Conservation (phyloP, 1,284 basidiomycete genomes). For the Heliocybe sulcata region DNA sequence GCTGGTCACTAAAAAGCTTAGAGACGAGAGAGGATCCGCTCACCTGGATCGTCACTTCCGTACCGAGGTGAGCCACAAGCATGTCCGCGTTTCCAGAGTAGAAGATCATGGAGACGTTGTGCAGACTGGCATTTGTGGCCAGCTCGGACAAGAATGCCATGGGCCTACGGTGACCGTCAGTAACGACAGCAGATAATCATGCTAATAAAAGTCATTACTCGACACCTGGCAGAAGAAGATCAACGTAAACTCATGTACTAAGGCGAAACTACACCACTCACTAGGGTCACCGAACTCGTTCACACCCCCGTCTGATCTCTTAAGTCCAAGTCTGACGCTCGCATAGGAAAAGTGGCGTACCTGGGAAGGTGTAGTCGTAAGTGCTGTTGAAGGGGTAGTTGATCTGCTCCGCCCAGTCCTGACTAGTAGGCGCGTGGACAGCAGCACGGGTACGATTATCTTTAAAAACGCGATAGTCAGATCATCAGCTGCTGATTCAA, state of each 20-base stretch:
- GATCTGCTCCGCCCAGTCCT: slow-evolving; percentile 42
- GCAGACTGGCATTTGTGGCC: slow-evolving; percentile 18
- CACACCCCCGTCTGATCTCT: not conserved
- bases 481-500: not conserved
- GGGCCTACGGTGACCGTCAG: slow-evolving; percentile 12
- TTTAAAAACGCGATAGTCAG: slow-evolving; percentile 14
- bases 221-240: not conserved
- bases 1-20: not conserved
- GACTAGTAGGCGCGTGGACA: slow-evolving; percentile 56
- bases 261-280: too few species aligned
- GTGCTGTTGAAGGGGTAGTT: slow-evolving; percentile 40
- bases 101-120: slow-evolving; percentile 20
- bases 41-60: slow-evolving; percentile 19
- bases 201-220: not conserved
- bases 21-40: not conserved
- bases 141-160: slow-evolving; percentile 23
- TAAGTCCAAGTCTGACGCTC: not conserved
- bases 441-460: slow-evolving; percentile 45
- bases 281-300: slow-evolving; percentile 5
- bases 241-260: not conserved
- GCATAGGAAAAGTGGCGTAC: not conserved
- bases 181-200: not conserved
- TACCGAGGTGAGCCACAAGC: slow-evolving; percentile 17
- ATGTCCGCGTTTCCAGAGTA: slow-evolving; percentile 24
- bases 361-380: slow-evolving; percentile 7